These are phyloP conservation scores for Termitomyces sp. DNA, from an alignment of 768 basidiomycete genomes.

Conservation along the genomic window DNA sequence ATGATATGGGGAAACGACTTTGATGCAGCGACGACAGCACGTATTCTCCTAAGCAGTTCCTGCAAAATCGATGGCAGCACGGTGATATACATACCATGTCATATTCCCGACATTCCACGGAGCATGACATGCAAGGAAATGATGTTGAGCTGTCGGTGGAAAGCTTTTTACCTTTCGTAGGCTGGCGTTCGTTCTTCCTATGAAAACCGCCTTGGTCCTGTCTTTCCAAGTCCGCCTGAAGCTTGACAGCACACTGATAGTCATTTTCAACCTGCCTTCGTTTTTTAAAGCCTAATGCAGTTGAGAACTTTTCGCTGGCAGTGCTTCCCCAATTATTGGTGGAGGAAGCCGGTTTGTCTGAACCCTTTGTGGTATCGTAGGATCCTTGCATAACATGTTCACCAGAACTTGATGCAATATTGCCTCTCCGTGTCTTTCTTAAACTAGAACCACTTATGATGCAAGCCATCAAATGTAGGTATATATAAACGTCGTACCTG, in stretches of 20 bases:
- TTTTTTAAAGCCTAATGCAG: not conserved
- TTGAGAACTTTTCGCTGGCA: not conserved
- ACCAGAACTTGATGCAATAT: not conserved
- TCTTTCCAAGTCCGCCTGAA: not conserved
- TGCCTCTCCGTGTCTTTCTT: not conserved
- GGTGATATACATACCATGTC: slow-evolving; percentile 19
- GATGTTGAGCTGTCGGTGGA: slow-evolving; percentile 16
- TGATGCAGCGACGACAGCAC: slow-evolving; percentile 43
- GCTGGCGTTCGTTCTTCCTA: not conserved
- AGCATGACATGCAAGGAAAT: slow-evolving; percentile 54
- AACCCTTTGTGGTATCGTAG: not conserved
- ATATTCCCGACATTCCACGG: slow-evolving; percentile 28
- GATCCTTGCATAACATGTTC: not conserved
- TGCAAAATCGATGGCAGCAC: slow-evolving; percentile 53
- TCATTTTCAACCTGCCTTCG: not conserved
- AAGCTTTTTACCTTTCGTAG: not conserved
- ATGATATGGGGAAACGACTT: slow-evolving; percentile 53
- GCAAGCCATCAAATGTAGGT: not conserved
- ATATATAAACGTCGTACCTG: not conserved
- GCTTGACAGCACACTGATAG: not conserved
- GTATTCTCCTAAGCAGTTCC: slow-evolving; percentile 42
- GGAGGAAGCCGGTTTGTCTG: not conserved
- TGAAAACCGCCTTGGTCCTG: not conserved
- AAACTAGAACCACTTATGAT: too few relatives aligned
- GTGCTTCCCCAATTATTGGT: not conserved